Base-by-base conservation (phyloP, 495 filamentous ascomycete genomes). In the Penicillium canescens region DNA sequence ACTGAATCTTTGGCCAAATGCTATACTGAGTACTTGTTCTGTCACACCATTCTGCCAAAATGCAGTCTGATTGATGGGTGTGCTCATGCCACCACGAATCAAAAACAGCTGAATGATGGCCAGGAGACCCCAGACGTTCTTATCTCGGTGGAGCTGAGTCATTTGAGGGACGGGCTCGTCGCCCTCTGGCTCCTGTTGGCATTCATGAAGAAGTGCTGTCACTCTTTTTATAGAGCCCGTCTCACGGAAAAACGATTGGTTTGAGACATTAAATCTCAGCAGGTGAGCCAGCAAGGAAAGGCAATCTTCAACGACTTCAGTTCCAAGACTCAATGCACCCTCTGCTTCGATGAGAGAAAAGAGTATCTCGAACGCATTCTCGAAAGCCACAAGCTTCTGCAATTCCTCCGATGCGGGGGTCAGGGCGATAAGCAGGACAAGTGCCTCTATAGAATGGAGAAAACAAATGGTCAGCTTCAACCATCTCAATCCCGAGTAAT, bases 161-260 rank as follows among this genome's bases (percentile, higher is more conserved):
- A 90, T 96, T 28, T 85, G 79, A 11, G 86, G 79, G 11, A 86
- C 71, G 40, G 86, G 82, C 37, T 84, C 83, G 20, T 84, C 81
- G 7, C 72, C 73, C 31, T 80, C 80, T 40, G 80, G 73, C 38
- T 77, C 77, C 56, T 74, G 66, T 50, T 86, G 81, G 54, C 84
- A 82, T 62, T 86, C 82, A 38, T 73, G 71, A 10, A 98, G 78
- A 20, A 98, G 75, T 21, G 78, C 82, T 18, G 85, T 82, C 42
- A 96, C 69, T 63, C 85, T 86, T 26, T 85, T 79, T 20, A 96
- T 83, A 61, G 86, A 93, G 0, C 91, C 92, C 34, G 88, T 93
- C 67, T 98, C 95, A 43, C 94, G 79, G 65, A 98, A 97, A 57
- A 91, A 87, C 33, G 90, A 92, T 69, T 98, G 95, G 65, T 98